A percentile compares a stretch with the other conserved stretches of the same genome.
Conservation (phyloP, 108 stramenopile genomes). For the Fragilaria crotonensis region DNA sequence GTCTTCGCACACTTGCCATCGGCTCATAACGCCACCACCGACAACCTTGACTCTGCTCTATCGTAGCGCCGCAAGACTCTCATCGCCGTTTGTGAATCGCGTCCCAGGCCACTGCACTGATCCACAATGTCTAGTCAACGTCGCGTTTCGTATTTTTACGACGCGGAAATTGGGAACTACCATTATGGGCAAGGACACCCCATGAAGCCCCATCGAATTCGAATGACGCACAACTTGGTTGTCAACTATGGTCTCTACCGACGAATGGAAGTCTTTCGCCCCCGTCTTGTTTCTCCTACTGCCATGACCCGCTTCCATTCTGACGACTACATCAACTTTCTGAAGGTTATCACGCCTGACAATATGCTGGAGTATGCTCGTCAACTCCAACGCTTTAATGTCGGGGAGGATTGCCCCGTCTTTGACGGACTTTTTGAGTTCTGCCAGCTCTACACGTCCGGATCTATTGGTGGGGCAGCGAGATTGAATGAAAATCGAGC, state of each 20-base stretch:
- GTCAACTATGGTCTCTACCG: slow-evolving; percentile 98
- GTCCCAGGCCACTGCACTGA: too few relatives aligned
- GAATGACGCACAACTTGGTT: slow-evolving; percentile 99
- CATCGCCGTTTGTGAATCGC: too few relatives aligned
- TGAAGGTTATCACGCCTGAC: slow-evolving; percentile 95
- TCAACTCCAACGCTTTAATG: slow-evolving; percentile 94
- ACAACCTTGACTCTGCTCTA: too few relatives aligned
- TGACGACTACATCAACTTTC: slow-evolving; percentile 99
- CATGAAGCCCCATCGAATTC: slow-evolving; percentile 99
- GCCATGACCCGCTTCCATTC: slow-evolving; percentile 97
- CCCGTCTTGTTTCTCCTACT: slow-evolving; percentile 86
- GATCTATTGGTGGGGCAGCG: slow-evolving; percentile 94
- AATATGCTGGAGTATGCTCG: slow-evolving; percentile 92
- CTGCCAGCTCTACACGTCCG: slow-evolving; percentile 94
- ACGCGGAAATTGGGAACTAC: slow-evolving; percentile 95
- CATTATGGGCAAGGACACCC: slow-evolving; percentile 98
- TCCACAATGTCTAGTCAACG: slow-evolving; percentile 16
- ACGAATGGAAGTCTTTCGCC: slow-evolving; percentile 97
- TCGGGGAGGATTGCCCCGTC: slow-evolving; percentile 99
- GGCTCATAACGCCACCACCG: too few relatives aligned
- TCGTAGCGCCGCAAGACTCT: too few relatives aligned
- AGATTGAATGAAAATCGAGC: slow-evolving; percentile 86
- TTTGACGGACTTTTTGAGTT: slow-evolving; percentile 99
- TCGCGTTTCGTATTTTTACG: slow-evolving; percentile 93
- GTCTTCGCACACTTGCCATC: too few relatives aligned